Evolutionary conservation across 192 early-diverging fungal species (phyloP).

Genomic region (Blastocladiella britannica): DNA sequence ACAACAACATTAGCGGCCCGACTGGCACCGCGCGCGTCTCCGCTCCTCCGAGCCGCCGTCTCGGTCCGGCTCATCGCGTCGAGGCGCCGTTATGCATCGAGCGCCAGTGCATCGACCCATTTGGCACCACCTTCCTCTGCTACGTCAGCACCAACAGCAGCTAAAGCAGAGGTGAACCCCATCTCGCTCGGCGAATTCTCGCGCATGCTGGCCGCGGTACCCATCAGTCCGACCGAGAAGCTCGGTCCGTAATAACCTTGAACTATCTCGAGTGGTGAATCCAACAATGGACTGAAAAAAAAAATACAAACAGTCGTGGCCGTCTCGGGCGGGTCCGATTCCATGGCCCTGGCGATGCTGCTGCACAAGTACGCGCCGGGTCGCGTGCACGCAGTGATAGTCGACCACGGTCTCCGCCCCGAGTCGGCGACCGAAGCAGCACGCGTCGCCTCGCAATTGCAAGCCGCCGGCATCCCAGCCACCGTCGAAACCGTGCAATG

Average conservation of each 20-base stretch:
- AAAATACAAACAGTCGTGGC: neutral
- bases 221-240: neutral
- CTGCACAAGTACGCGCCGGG: neutral
- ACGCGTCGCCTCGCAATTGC: neutral
- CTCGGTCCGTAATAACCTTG: neutral
- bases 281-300: neutral
- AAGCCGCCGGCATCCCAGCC: no score
- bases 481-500: no score
- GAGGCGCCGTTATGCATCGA: no score
- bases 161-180: neutral
- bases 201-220: neutral
- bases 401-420: neutral
- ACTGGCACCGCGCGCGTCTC: no score
- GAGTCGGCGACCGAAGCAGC: neutral
- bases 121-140: no score
- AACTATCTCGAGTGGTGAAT: neutral
- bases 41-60: no score
- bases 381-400: neutral
- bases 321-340: neutral
- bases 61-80: no score
- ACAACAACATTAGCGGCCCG: no score
- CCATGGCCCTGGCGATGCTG: neutral
- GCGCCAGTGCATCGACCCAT: no score
- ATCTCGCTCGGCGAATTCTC: neutral
- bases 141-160: neutral